Conservation (phyloP, 2,329 filamentous ascomycete species). For the Claviceps spartinae region DNA sequence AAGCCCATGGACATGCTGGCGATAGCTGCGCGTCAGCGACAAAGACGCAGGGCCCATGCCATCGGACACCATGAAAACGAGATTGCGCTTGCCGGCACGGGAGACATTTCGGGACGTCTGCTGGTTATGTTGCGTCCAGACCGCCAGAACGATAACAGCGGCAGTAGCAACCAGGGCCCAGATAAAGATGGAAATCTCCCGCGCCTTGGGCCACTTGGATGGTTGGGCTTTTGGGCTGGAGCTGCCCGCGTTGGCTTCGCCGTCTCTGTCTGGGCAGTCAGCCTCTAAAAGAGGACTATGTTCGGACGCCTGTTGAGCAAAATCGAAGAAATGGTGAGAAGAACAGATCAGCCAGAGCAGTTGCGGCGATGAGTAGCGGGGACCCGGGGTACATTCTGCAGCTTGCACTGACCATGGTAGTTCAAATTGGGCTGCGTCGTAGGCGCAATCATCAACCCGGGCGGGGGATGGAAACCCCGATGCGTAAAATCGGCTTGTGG, state of each 20-base stretch:
- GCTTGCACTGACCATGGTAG: not conserved
- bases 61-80: conserved; percentile 98
- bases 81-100: conserved; percentile 63
- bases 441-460: no score
- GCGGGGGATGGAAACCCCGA: no score
- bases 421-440: no score
- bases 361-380: not conserved
- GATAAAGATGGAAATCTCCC: conserved; percentile 5
- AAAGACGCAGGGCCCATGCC: conserved; percentile 94
- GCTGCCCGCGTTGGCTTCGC: conserved; percentile 68
- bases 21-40: conserved; percentile 72
- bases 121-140: conserved; percentile 61
- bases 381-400: not conserved
- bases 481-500: no score
- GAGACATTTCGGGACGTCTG: conserved; percentile 24
- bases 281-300: conserved; percentile 2
- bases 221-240: conserved; percentile 55
- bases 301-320: conserved; percentile 3
- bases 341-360: not conserved
- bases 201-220: conserved; percentile 28
- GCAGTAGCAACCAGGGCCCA: conserved; percentile 4
- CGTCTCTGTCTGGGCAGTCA: conserved; percentile 7
- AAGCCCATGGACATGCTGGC: conserved; percentile 63
- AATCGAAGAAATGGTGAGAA: not conserved
- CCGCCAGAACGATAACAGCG: conserved; percentile 16